Conservation (phyloP, 768 basidiomycete genomes). For the Neoboletus magnificus region DNA sequence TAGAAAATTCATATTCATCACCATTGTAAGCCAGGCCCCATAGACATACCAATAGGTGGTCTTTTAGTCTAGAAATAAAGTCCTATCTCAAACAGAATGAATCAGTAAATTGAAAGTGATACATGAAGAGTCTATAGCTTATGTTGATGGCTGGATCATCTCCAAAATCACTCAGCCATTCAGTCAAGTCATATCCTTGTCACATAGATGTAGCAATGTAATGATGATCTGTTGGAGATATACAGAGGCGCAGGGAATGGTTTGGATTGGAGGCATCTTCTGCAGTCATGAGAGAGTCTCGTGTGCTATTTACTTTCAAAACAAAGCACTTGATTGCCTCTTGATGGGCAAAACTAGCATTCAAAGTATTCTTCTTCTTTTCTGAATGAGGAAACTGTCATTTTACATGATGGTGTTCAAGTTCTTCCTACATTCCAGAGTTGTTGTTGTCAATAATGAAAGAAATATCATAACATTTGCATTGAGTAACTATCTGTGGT, state of each 20-base stretch:
- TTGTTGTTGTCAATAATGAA: too few species aligned
- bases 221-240: background rate
- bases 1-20: constrained; percentile 24
- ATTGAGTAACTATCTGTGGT: constrained; percentile 37
- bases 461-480: background rate
- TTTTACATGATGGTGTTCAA: constrained; percentile 36
- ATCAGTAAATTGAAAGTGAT: background rate
- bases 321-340: background rate
- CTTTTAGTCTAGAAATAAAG: background rate
- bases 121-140: too few species aligned
- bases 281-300: background rate
- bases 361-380: background rate
- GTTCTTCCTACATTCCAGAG: constrained; percentile 34
- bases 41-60: background rate
- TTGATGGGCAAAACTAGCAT: background rate
- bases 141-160: background rate
- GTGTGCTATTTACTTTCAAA: background rate
- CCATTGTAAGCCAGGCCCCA: constrained; percentile 4
- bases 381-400: constrained; percentile 23
- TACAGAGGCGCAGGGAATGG: background rate
- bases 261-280: background rate
- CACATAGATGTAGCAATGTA: background rate
- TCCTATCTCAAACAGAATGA: background rate
- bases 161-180: background rate
- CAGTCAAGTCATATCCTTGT: too few species aligned